Conservation (phyloP, 345 rosid genomes). For the Durio zibethinus region DNA sequence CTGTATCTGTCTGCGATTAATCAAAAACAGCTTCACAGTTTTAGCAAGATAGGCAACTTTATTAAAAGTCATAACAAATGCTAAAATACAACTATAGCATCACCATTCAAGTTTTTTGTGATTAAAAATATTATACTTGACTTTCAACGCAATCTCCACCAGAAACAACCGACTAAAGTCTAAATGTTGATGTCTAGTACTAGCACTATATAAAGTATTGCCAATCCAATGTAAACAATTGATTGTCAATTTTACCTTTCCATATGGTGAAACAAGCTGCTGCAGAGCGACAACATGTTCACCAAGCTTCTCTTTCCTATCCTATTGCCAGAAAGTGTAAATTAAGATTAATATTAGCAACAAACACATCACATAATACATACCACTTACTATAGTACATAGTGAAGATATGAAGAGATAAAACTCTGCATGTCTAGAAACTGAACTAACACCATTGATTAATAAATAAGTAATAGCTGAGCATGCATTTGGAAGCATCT, state of each 20-base stretch:
- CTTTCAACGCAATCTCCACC: not conserved
- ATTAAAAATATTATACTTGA: not conserved
- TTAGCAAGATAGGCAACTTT: conserved; percentile 1
- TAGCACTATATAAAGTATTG: no score
- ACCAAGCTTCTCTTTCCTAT: conserved; percentile 86
- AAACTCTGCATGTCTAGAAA: not conserved
- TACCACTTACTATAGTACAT: not conserved
- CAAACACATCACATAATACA: not conserved
- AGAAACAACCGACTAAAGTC: not conserved
- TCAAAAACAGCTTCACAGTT: not conserved
- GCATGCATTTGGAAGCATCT: not conserved
- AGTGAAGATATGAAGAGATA: not conserved
- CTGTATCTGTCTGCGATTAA: conserved; percentile 84
- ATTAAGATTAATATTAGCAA: conserved; percentile 9
- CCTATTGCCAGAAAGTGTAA: conserved; percentile 41
- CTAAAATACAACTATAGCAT: not conserved
- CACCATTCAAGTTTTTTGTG: not conserved
- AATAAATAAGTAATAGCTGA: not conserved
- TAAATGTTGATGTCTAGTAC: not conserved
- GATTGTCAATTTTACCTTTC: conserved; percentile 57
- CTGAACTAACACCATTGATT: not conserved
- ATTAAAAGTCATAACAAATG: not conserved
- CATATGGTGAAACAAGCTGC: conserved; percentile 93
- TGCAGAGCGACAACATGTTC: conserved; percentile 83
- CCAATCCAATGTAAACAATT: not conserved